A percentile compares a stretch with the other conserved stretches of the same genome.
phyloP scores from a whole-genome alignment of 371 early-diverging fungal species.

The Mucor plumbeus region DNA sequence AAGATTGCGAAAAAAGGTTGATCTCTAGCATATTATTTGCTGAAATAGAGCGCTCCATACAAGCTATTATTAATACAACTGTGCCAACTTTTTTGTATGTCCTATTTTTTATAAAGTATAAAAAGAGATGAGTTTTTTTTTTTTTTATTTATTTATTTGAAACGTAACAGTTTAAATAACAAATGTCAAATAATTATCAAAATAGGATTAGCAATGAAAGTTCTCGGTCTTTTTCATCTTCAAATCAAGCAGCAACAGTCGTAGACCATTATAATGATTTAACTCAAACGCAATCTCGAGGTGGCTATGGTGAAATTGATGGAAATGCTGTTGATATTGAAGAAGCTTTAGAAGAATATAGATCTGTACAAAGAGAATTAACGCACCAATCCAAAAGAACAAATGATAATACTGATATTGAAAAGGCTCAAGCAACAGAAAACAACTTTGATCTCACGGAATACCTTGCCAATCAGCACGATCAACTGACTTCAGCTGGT shows the following conservation, averaged over 20 bases:
- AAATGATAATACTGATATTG: neutral
- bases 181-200: neutral
- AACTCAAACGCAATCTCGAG: neutral
- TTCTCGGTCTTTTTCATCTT: neutral
- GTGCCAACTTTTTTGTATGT: constrained; percentile 1
- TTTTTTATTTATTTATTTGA: too few species aligned
- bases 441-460: constrained; percentile 41
- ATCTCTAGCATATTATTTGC: neutral
- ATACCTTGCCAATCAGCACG: constrained; percentile 29
- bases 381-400: constrained; percentile 38
- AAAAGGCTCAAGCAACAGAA: neutral
- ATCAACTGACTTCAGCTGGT: constrained; percentile 37
- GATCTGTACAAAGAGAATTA: constrained; percentile 45
- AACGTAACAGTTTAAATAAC: too few species aligned
- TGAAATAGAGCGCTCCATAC: neutral
- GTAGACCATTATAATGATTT: neutral
- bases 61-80: neutral
- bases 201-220: constrained; percentile 2
- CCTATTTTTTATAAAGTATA: neutral
- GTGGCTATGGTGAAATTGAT: constrained; percentile 44
- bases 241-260: neutral
- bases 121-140: neutral
- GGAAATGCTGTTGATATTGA: constrained; percentile 52
- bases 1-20: neutral
- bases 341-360: constrained; percentile 39